These are phyloP conservation scores for Eragrostis tef DNA, from an alignment of 202 grass and related monocot genomes.

Conservation along the genomic window DNA sequence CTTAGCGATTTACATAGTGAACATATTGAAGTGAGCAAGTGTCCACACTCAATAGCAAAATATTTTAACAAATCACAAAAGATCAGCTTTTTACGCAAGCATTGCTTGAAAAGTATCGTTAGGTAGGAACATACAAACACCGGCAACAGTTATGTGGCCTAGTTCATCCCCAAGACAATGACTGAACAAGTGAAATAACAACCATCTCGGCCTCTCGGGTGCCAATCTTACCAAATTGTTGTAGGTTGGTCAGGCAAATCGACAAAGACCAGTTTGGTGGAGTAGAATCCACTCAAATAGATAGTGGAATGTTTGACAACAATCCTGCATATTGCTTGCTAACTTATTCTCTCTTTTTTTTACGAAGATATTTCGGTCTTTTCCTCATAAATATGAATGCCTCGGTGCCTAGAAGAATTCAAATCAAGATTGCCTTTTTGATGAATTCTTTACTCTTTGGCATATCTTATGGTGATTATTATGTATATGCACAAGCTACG, in stretches of 20 bases:
- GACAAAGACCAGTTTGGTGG: background rate
- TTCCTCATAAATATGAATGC: too few species aligned
- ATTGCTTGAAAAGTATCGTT: background rate
- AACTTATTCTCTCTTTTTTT: too few species aligned
- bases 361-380: too few species aligned
- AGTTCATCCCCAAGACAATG: background rate
- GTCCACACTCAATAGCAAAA: background rate
- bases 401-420: too few species aligned
- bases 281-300: constrained; percentile 13
- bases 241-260: background rate
- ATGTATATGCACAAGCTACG: too few species aligned
- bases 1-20: too few species aligned
- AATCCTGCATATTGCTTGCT: too few species aligned
- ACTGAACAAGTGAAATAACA: background rate
- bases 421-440: too few species aligned
- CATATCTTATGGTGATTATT: too few species aligned
- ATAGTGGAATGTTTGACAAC: background rate
- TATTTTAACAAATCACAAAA: background rate
- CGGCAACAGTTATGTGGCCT: background rate
- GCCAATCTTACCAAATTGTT: background rate
- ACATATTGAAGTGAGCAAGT: too few species aligned
- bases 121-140: background rate
- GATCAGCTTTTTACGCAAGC: background rate
- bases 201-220: background rate
- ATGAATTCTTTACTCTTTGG: too few species aligned